Evolutionary conservation across 257 asterid genomes (phyloP).

Genomic region (Catharanthus roseus): DNA sequence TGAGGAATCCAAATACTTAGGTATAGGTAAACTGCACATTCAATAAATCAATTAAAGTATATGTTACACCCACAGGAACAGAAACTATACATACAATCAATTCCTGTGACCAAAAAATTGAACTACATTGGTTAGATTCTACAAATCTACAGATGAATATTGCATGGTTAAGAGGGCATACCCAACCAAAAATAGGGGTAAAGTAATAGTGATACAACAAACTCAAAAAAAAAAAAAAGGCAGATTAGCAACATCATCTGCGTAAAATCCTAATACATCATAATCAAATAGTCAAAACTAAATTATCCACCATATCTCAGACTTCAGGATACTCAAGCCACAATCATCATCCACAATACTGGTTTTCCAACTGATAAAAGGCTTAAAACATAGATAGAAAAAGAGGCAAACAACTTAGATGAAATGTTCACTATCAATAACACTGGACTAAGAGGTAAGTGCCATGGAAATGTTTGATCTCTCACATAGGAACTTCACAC

Average conservation of each 20-base stretch:
- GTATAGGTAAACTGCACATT: neutral
- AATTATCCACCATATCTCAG: conserved; percentile 36
- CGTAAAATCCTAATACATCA: conserved; percentile 47
- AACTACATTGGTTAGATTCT: conserved; percentile 21
- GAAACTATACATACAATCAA: conserved; percentile 4
- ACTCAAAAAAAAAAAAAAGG: conserved; percentile 32
- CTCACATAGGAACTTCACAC: conserved; percentile 26
- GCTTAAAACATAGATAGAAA: conserved; percentile 29
- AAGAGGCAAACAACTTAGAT: conserved; percentile 29
- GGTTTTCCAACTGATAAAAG: conserved; percentile 28
- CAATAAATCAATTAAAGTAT: neutral
- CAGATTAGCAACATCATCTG: conserved; percentile 28
- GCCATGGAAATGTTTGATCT: conserved; percentile 32
- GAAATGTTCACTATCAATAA: conserved; percentile 35
- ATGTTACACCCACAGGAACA: neutral
- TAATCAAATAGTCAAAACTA: conserved; percentile 31
- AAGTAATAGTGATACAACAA: conserved; percentile 30
- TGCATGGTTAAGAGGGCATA: conserved; percentile 26
- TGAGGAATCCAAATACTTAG: neutral
- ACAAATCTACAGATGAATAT: conserved; percentile 29
- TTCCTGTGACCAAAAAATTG: conserved; percentile 2
- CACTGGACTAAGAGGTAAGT: conserved; percentile 31
- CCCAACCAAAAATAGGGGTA: conserved; percentile 32
- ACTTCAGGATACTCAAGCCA: conserved; percentile 41
- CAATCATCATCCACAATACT: conserved; percentile 38